phyloP scores from a whole-genome alignment of 2,329 filamentous ascomycete species.

The Calonectria pseudoturangicola region DNA sequence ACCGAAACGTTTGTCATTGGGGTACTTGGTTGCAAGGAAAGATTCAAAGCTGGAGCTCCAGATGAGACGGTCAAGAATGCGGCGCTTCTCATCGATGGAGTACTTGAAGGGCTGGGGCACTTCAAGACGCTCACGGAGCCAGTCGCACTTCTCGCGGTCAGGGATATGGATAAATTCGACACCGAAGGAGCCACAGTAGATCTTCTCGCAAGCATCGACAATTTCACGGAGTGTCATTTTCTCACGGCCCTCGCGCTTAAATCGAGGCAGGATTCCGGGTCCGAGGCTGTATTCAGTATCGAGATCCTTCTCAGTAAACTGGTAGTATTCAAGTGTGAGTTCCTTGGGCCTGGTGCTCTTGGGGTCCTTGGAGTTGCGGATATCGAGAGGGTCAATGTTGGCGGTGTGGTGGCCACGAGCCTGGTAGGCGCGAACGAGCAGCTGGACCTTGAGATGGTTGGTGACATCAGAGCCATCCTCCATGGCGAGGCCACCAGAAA shows the following conservation, averaged over 20 bases:
- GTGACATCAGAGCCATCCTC: slow-evolving; percentile 87
- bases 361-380: slow-evolving; percentile 76
- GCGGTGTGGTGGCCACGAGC: slow-evolving; percentile 98
- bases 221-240: slow-evolving; percentile 99
- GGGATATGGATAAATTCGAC: slow-evolving; percentile 99
- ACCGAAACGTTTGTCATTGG: slow-evolving; percentile 99
- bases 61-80: slow-evolving; percentile 97
- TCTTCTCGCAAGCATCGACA: slow-evolving; percentile 91
- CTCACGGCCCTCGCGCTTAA: slow-evolving; percentile 89
- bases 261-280: slow-evolving; percentile 94
- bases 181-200: slow-evolving; percentile 98
- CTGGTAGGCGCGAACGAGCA: slow-evolving; percentile 97
- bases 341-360: slow-evolving; percentile 94
- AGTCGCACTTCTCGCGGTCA: slow-evolving; percentile 97
- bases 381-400: slow-evolving; percentile 95
- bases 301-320: slow-evolving; percentile 95
- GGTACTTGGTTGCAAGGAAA: slow-evolving; percentile 97
- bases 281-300: slow-evolving; percentile 94
- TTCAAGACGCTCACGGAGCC: slow-evolving; percentile 96
- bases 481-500: slow-evolving; percentile 81
- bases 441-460: slow-evolving; percentile 98
- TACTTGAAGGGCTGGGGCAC: slow-evolving; percentile 97
- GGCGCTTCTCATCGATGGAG: slow-evolving; percentile 97
- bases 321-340: slow-evolving; percentile 93
- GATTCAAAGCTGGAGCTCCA: slow-evolving; percentile 98